phyloP scores from a whole-genome alignment of 1,284 basidiomycete genomes.

The Phenoliferia sp. region DNA sequence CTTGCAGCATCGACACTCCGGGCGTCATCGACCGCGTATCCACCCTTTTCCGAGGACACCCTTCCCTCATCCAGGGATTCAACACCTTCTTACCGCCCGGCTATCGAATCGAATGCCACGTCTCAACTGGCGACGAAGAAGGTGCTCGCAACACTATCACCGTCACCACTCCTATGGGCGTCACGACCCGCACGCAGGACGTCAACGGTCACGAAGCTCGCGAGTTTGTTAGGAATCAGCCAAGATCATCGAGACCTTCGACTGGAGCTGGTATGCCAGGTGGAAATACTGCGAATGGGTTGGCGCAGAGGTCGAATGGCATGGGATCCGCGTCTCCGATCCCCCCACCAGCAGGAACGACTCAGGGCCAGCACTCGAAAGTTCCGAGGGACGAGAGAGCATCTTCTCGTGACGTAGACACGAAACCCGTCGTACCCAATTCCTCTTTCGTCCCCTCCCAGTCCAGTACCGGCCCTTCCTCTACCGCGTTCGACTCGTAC shows the following conservation, averaged over 20 bases:
- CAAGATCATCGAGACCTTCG: conserved; percentile 8
- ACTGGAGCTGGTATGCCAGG: conserved; percentile 13
- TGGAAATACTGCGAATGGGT: no score
- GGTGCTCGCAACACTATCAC: conserved; percentile 55
- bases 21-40: conserved; percentile 98
- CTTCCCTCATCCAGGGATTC: conserved; percentile 92
- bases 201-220: conserved; percentile 21
- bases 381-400: no score
- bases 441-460: background rate
- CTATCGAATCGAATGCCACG: conserved; percentile 89
- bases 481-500: background rate
- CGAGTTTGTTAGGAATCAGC: conserved; percentile 20
- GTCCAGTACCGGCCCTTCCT: conserved; percentile 8
- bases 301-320: no score
- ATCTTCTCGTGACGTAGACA: no score
- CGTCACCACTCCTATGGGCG: conserved; percentile 88
- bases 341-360: no score
- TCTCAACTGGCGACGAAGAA: conserved; percentile 47
- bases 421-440: conserved; percentile 27
- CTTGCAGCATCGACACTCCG: conserved; percentile 86
- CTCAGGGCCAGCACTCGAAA: no score
- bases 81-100: conserved; percentile 97
- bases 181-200: conserved; percentile 55
- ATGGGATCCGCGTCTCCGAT: no score
- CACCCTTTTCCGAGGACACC: conserved; percentile 88